phyloP scores from a whole-genome alignment of 2,329 filamentous ascomycete genomes.

The Penicillium polonicum region DNA sequence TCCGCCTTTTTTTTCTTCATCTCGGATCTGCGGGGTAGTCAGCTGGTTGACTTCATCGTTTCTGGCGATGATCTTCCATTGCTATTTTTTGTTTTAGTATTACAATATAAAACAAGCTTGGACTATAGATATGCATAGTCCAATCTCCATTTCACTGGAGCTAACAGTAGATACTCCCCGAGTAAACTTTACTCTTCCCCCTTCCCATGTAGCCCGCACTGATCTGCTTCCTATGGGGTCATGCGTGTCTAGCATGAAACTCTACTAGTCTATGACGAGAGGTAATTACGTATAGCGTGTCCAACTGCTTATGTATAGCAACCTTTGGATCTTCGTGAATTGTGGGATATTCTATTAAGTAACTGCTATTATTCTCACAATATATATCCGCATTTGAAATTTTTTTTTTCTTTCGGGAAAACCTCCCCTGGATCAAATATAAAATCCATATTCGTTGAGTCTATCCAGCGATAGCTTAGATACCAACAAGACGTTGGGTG shows the following conservation, averaged over 20 bases:
- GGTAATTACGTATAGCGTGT: not conserved
- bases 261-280: not conserved
- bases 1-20: conserved; percentile 13
- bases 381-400: no score
- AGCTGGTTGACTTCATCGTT: conserved; percentile 10
- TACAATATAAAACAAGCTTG: conserved; percentile 3
- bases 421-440: no score
- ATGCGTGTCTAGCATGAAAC: not conserved
- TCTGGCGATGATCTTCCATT: not conserved
- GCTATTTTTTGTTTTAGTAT: not conserved
- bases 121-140: not conserved
- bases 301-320: not conserved
- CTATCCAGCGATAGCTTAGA: no score
- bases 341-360: not conserved
- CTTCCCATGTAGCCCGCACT: conserved; percentile 12
- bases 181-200: conserved; percentile 19
- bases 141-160: not conserved
- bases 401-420: no score
- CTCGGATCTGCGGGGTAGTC: conserved; percentile 25
- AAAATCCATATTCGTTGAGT: no score
- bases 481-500: no score
- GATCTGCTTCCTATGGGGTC: conserved; percentile 6
- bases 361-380: no score
- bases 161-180: conserved; percentile 21
- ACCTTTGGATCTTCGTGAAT: not conserved